These are phyloP conservation scores for Myriosclerotinia duriaeana DNA, from an alignment of 2,329 filamentous ascomycete species.

Conservation along the genomic window DNA sequence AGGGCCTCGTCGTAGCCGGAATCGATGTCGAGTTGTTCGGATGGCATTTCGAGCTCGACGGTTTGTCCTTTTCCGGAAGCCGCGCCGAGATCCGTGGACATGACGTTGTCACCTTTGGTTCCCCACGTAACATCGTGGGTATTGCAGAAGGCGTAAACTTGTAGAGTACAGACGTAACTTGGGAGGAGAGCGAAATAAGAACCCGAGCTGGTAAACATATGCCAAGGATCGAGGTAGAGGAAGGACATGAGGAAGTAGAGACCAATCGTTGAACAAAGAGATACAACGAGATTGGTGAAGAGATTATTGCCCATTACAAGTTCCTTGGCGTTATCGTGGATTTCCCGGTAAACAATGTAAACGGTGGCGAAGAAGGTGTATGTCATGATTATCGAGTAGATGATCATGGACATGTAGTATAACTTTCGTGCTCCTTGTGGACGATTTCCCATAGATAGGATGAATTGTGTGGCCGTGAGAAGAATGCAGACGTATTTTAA, in stretches of 20 bases:
- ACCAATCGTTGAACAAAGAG: constrained; percentile 82
- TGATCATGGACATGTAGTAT: constrained; percentile 82
- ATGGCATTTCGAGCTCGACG: constrained; percentile 96
- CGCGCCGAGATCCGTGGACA: constrained; percentile 86
- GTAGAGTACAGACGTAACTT: constrained; percentile 92
- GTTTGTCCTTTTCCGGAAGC: constrained; percentile 71
- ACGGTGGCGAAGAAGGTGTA: constrained; percentile 90
- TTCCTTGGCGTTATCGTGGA: constrained; percentile 50
- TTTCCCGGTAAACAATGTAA: constrained; percentile 84
- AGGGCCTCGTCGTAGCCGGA: constrained; percentile 95
- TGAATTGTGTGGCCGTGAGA: constrained; percentile 92
- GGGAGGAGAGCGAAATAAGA: constrained; percentile 95
- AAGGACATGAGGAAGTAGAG: constrained; percentile 97
- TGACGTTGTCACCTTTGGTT: constrained; percentile 96
- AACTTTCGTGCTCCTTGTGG: constrained; percentile 92
- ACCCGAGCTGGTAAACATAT: constrained; percentile 89
- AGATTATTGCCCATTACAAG: constrained; percentile 76
- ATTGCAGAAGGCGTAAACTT: constrained; percentile 99
- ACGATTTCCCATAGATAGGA: constrained; percentile 91
- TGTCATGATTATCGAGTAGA: constrained; percentile 91
- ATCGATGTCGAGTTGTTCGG: constrained; percentile 96
- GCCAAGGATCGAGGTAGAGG: constrained; percentile 96
- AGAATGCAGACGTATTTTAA: constrained; percentile 83
- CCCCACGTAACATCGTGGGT: constrained; percentile 99
- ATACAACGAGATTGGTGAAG: constrained; percentile 93